Evolutionary conservation across 768 basidiomycete species (phyloP).

Genomic region (Cystobasidiopsis lactophilus): DNA sequence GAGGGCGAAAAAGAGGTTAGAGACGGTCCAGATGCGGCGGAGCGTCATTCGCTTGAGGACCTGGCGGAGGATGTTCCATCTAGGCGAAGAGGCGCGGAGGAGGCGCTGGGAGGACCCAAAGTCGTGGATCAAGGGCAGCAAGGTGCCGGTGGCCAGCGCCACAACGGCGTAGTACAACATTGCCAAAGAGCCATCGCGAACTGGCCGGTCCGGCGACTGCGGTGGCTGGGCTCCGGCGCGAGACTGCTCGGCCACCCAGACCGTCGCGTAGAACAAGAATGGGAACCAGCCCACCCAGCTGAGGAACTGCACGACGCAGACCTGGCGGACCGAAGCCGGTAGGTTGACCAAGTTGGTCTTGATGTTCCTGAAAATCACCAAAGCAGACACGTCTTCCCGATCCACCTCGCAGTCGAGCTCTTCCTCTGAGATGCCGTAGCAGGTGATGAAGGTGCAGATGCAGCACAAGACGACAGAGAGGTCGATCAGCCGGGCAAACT

Average conservation of each 20-base stretch:
- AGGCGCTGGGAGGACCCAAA: slow-evolving; percentile 6
- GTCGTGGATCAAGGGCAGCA: slow-evolving; percentile 40
- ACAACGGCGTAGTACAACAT: slow-evolving; percentile 55
- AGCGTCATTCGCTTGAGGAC: slow-evolving; percentile 6
- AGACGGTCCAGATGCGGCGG: slow-evolving; percentile 36
- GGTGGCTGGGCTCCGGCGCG: slow-evolving; percentile 1
- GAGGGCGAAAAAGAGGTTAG: slow-evolving; percentile 45
- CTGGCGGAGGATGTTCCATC: not conserved
- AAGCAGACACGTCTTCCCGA: slow-evolving; percentile 24
- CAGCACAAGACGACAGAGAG: slow-evolving; percentile 59
- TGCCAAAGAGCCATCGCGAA: slow-evolving; percentile 60
- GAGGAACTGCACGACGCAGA: slow-evolving; percentile 10
- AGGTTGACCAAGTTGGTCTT: slow-evolving; percentile 5
- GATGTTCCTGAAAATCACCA: slow-evolving; percentile 26
- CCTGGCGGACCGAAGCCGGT: slow-evolving; percentile 14
- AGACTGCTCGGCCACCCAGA: slow-evolving; percentile 14
- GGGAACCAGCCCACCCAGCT: not conserved
- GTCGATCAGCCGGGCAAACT: slow-evolving; percentile 91
- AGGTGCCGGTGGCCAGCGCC: slow-evolving; percentile 42
- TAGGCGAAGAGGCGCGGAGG: slow-evolving; percentile 2
- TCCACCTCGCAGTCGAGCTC: slow-evolving; percentile 24
- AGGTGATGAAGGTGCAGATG: slow-evolving; percentile 67
- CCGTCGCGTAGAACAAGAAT: slow-evolving; percentile 8
- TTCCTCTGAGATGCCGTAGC: slow-evolving; percentile 49
- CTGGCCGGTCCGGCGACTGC: slow-evolving; percentile 33